Evolutionary conservation across 208 protist genomes (phyloP).

Genomic region (Crithidia expoeki): DNA sequence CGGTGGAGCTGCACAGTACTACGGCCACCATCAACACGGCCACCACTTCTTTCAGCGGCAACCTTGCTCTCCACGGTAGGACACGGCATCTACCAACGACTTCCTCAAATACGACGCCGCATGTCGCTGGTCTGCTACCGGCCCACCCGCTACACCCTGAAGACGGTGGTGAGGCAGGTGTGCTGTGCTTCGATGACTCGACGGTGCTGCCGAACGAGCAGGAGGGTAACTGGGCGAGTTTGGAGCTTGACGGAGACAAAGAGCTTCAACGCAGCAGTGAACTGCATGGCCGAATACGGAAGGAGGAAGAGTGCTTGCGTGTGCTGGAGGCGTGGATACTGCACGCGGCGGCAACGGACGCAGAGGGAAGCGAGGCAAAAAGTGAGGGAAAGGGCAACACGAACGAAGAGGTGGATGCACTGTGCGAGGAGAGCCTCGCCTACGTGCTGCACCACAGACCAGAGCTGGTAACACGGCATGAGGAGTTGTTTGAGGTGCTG

Average conservation of each 20-base stretch:
- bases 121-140: not conserved
- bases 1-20: not conserved
- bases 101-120: not conserved
- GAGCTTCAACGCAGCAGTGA: conserved; percentile 6
- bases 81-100: not conserved
- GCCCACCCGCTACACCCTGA: not conserved
- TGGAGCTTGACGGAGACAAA: conserved; percentile 10
- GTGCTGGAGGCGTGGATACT: conserved; percentile 15
- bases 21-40: not conserved
- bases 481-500: conserved; percentile 11
- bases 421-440: conserved; percentile 11
- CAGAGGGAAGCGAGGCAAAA: not conserved
- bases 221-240: conserved; percentile 25
- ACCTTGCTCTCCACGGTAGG: not conserved
- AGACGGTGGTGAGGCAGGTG: conserved; percentile 20
- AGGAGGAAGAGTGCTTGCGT: conserved; percentile 25
- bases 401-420: not conserved
- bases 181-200: conserved; percentile 32
- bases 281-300: conserved; percentile 2
- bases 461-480: conserved; percentile 27
- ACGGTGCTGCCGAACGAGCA: not conserved
- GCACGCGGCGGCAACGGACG: not conserved
- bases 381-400: too few relatives aligned
- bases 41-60: too few relatives aligned
- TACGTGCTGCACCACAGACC: conserved; percentile 25